These are phyloP conservation scores for Solanum appendiculatum DNA, from an alignment of 257 asterid genomes.

Conservation along the genomic window DNA sequence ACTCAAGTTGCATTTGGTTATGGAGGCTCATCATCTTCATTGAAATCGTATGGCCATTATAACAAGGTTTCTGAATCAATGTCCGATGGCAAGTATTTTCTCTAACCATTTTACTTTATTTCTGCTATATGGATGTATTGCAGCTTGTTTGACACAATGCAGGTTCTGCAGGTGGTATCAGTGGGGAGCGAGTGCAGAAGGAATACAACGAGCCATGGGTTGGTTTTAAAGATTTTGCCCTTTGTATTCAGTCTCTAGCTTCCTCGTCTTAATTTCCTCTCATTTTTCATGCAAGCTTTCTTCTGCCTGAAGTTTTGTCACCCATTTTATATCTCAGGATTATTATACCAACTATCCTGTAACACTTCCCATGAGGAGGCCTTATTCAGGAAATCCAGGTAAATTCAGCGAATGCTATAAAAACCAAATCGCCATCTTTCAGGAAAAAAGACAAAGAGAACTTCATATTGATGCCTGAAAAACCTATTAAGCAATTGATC, in stretches of 20 bases:
- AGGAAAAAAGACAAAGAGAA: not conserved
- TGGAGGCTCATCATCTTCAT: constrained; percentile 35
- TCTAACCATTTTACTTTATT: constrained; percentile 7
- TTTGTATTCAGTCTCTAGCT: not conserved
- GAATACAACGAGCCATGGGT: constrained; percentile 96
- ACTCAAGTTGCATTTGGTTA: constrained; percentile 51
- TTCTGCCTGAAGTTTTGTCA: not conserved
- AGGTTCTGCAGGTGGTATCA: constrained; percentile 27
- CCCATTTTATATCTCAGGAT: constrained; percentile 30
- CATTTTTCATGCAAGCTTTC: not conserved
- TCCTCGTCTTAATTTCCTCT: not conserved
- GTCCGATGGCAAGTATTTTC: constrained; percentile 35
- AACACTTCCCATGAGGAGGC: constrained; percentile 73
- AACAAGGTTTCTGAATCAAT: constrained; percentile 14
- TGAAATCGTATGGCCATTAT: constrained; percentile 29
- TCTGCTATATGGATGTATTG: not conserved
- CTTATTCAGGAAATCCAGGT: constrained; percentile 96
- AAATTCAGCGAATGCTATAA: not conserved
- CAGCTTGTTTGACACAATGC: constrained; percentile 1
- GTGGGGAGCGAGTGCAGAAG: constrained; percentile 24
- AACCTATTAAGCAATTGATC: not conserved
- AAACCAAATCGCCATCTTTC: not conserved
- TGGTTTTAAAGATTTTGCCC: constrained; percentile 6
- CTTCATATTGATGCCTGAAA: not conserved
- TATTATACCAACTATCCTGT: constrained; percentile 62